phyloP scores from a whole-genome alignment of 805 yeast genomes.

The Ogataea corticis region DNA sequence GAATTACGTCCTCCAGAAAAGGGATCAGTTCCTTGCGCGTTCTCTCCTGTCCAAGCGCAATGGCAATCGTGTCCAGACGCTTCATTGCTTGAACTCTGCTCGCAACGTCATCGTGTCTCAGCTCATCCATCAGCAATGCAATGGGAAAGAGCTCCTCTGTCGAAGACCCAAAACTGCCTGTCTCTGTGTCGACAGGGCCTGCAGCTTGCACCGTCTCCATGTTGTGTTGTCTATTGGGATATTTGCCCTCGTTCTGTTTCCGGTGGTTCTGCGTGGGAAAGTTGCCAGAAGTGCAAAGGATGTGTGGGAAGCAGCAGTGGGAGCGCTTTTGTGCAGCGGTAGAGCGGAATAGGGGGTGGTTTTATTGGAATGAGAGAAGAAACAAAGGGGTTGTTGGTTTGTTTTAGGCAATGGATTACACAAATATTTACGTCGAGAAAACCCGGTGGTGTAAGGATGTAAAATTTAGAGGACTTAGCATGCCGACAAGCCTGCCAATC shows the following conservation, averaged over 20 bases:
- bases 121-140: constrained; percentile 94
- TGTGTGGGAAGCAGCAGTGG: neutral
- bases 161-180: constrained; percentile 9
- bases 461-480: neutral
- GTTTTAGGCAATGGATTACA: neutral
- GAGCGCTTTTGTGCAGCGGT: too few relatives aligned
- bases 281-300: neutral
- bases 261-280: too few relatives aligned
- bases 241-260: neutral
- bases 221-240: constrained; percentile 1
- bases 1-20: constrained; percentile 83
- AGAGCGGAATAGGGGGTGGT: too few relatives aligned
- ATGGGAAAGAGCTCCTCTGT: constrained; percentile 81
- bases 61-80: constrained; percentile 88
- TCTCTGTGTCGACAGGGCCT: constrained; percentile 3
- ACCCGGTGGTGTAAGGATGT: neutral
- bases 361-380: too few relatives aligned
- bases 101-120: constrained; percentile 90
- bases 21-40: constrained; percentile 88
- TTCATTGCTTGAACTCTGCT: constrained; percentile 94
- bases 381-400: too few relatives aligned
- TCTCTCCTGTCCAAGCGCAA: constrained; percentile 92
- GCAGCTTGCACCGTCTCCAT: constrained; percentile 16
- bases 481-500: too few relatives aligned
- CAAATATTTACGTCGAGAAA: neutral